These are phyloP conservation scores for Maudiozyma turicensis DNA, from an alignment of 805 yeast genomes.

Conservation along the genomic window DNA sequence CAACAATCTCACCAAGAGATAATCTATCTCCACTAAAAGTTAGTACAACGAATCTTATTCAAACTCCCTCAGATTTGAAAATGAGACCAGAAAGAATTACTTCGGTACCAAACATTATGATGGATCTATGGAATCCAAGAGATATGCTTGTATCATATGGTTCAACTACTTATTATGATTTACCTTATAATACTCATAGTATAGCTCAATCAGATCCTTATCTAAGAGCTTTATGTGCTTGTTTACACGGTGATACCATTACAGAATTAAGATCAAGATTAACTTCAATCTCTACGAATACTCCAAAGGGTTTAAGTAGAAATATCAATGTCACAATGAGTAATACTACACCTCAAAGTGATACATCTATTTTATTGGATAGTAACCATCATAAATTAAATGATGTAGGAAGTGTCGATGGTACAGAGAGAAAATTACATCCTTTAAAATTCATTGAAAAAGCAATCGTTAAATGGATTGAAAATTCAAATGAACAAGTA, in stretches of 20 bases:
- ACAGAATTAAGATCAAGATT: constrained; percentile 9
- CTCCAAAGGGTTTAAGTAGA: neutral
- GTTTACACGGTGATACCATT: constrained; percentile 13
- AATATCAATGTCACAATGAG: neutral
- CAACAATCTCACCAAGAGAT: neutral
- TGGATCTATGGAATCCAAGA: constrained; percentile 12
- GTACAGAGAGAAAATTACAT: constrained; percentile 2
- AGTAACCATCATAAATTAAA: neutral
- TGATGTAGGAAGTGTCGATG: neutral
- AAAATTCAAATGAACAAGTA: constrained; percentile 3
- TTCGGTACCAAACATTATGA: constrained; percentile 1
- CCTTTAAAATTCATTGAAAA: constrained; percentile 12
- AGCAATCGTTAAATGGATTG: constrained; percentile 12
- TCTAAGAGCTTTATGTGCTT: constrained; percentile 8
- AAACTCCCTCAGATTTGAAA: neutral
- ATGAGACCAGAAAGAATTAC: neutral
- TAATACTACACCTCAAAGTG: neutral
- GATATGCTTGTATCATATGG: constrained; percentile 12
- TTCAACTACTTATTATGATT: constrained; percentile 11
- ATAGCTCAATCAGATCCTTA: constrained; percentile 10
- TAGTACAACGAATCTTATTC: neutral
- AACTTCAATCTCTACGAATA: constrained; percentile 1
- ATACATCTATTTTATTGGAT: neutral
- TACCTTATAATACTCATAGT: constrained; percentile 12
- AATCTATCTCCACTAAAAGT: no score